Base-by-base conservation (phyloP, 805 yeast genomes). In the Scheffersomyces lignosus region DNA sequence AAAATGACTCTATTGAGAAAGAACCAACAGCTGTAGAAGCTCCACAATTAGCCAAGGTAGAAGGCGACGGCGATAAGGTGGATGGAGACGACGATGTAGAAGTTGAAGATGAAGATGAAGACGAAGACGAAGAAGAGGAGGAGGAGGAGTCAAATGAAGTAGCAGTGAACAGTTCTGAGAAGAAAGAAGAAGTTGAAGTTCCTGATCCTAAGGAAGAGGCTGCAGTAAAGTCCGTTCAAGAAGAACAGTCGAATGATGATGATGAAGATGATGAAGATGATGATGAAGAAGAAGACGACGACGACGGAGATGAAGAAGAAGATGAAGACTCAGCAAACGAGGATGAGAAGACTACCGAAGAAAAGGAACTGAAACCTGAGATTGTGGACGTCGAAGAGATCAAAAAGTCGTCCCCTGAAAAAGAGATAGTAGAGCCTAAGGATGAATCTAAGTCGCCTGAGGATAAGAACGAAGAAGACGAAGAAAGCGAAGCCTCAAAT, bases 151-250 rank as follows among this genome's bases (percentile, higher is more conserved):
- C 15, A 4, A 25, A 30, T 7, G 24, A 34, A 30, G 29, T 36
- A 27, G 34, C 29, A 6, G 33, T 20, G 15, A 30, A 27, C 13
- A 43, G 43, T 3, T 44, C 43, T 24, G 32, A 40, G 13, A 50
- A 42, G 17, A 40, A 35, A 20, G 47, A 46, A 30, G 45, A 31
- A 14, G 39, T 41, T 15, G 31, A 34, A 16, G 40, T 26, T 20
- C 44, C 24, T 15, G 39, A 38, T 17, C 39, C 34, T 28, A 31
- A 16, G 20, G 41, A 36, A n/a, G 45, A 34, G 5, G 37, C 34
- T 3, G 37, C 16, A 15, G 41, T 32, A 29, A 31, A 31, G 8
- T 13, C 31, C 5, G 37, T 34, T 14, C 32, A 15, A 15, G 35
- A 34, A 18, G 41, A 37, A 27, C 37, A 27, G 33, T 36, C 35